Percentiles rank a stretch among this genome's conserved stretches.
These are phyloP conservation scores for Cladosporium sp. DNA, from an alignment of 2,329 filamentous ascomycete genomes.

Conservation along the genomic window DNA sequence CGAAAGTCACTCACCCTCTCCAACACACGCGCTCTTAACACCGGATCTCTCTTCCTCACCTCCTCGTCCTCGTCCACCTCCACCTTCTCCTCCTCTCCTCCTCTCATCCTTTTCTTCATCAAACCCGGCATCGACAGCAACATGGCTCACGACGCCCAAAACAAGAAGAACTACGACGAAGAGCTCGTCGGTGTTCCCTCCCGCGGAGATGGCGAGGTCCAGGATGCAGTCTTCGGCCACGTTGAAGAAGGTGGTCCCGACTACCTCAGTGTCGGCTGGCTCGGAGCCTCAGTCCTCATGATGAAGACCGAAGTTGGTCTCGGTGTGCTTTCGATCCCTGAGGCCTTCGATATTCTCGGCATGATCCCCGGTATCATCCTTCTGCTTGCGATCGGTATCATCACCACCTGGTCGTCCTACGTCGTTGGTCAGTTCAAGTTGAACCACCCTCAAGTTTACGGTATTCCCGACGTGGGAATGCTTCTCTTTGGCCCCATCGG, in stretches of 20 bases:
- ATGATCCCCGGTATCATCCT: slow-evolving; percentile 52
- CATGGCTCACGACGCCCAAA: slow-evolving; percentile 5
- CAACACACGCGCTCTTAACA: background rate
- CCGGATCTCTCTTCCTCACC: background rate
- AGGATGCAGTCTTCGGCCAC: slow-evolving; percentile 27
- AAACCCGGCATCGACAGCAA: background rate
- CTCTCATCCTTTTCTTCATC: background rate
- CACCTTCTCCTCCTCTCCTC: background rate
- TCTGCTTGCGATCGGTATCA: slow-evolving; percentile 42
- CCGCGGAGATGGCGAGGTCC: slow-evolving; percentile 22
- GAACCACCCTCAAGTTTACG: slow-evolving; percentile 56
- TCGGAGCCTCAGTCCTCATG: slow-evolving; percentile 47
- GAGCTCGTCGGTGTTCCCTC: slow-evolving; percentile 20
- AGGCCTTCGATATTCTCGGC: slow-evolving; percentile 48
- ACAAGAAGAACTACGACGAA: slow-evolving; percentile 17
- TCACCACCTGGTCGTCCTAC: slow-evolving; percentile 53
- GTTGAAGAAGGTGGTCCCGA: slow-evolving; percentile 24
- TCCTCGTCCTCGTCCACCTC: background rate
- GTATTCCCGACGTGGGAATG: slow-evolving; percentile 59
- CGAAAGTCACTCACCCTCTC: background rate
- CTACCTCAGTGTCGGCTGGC: slow-evolving; percentile 41
- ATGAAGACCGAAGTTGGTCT: slow-evolving; percentile 50
- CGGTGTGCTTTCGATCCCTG: slow-evolving; percentile 52
- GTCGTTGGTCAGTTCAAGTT: slow-evolving; percentile 56
- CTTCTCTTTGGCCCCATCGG: slow-evolving; percentile 53